phyloP scores from a whole-genome alignment of 305 asterid species.

The Caryopteris hybrid region DNA sequence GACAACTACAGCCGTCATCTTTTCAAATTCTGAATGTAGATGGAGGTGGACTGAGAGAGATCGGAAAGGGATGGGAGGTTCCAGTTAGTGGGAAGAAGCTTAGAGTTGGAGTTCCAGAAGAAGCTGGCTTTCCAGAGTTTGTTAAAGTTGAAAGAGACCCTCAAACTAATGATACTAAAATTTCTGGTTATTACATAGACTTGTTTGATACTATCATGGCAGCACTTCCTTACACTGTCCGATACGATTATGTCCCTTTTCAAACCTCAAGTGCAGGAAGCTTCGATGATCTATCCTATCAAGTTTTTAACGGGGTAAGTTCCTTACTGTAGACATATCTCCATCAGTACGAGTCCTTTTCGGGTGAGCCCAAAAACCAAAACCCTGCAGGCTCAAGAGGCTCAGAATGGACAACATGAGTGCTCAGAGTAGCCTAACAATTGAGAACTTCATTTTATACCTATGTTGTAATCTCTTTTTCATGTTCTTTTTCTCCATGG shows the following conservation, averaged over 20 bases:
- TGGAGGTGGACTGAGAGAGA: neutral
- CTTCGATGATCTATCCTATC: slow-evolving; percentile 30
- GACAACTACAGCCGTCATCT: slow-evolving; percentile 19
- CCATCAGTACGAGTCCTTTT: neutral
- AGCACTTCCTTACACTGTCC: slow-evolving; percentile 30
- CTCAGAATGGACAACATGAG: no score
- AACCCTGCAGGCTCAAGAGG: no score
- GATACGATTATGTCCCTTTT: slow-evolving; percentile 29
- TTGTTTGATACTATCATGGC: slow-evolving; percentile 31
- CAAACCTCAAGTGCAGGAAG: slow-evolving; percentile 15
- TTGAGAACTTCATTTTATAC: neutral
- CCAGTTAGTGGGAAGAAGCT: slow-evolving; percentile 27
- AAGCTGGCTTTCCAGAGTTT: slow-evolving; percentile 22
- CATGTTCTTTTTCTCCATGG: neutral
- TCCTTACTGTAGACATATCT: no score
- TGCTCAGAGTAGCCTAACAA: no score
- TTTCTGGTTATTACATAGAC: slow-evolving; percentile 36
- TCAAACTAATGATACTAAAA: slow-evolving; percentile 13
- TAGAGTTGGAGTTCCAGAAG: slow-evolving; percentile 27
- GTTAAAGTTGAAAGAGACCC: slow-evolving; percentile 27
- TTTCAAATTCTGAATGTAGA: slow-evolving; percentile 15
- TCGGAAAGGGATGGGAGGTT: slow-evolving; percentile 22
- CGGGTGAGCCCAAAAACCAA: no score
- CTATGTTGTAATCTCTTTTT: neutral
- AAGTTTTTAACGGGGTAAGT: slow-evolving; percentile 32